Percentiles rank a stretch among this genome's conserved stretches.
phyloP scores from a whole-genome alignment of 2,329 filamentous ascomycete genomes.

The Harringtonia aguacate region DNA sequence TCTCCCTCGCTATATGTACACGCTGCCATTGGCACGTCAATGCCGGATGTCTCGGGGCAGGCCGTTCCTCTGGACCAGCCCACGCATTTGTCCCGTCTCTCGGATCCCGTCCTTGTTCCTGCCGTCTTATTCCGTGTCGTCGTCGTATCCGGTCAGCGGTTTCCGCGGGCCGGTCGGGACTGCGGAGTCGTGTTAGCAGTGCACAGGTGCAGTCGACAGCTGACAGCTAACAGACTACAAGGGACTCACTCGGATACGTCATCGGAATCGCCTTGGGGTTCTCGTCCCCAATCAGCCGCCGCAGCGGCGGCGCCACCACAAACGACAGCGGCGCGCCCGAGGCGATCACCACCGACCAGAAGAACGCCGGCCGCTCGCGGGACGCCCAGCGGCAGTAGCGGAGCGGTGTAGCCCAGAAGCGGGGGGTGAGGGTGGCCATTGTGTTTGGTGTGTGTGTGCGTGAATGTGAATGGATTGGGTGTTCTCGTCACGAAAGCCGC shows the following conservation, averaged over 20 bases:
- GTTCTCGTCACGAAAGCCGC: too few relatives aligned
- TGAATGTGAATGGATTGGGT: too few relatives aligned
- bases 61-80: too few relatives aligned
- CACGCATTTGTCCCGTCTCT: too few relatives aligned
- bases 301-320: constrained; percentile 61
- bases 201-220: neutral
- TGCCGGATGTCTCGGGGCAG: too few relatives aligned
- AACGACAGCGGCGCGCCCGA: constrained; percentile 60
- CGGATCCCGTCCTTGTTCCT: neutral
- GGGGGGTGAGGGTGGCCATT: constrained; percentile 55
- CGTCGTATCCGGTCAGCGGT: constrained; percentile 49
- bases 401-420: constrained; percentile 76
- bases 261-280: constrained; percentile 64
- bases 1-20: too few relatives aligned
- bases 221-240: too few relatives aligned
- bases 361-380: constrained; percentile 81
- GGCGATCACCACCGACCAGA: constrained; percentile 75
- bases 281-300: constrained; percentile 62
- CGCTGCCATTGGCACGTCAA: too few relatives aligned
- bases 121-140: constrained; percentile 24
- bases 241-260: constrained; percentile 82
- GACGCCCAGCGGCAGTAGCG: constrained; percentile 82
- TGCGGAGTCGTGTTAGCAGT: constrained; percentile 19
- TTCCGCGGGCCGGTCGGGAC: constrained; percentile 50
- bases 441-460: constrained; percentile 10